phyloP scores from a whole-genome alignment of 2,329 filamentous ascomycete genomes.

The Fusarium musae region DNA sequence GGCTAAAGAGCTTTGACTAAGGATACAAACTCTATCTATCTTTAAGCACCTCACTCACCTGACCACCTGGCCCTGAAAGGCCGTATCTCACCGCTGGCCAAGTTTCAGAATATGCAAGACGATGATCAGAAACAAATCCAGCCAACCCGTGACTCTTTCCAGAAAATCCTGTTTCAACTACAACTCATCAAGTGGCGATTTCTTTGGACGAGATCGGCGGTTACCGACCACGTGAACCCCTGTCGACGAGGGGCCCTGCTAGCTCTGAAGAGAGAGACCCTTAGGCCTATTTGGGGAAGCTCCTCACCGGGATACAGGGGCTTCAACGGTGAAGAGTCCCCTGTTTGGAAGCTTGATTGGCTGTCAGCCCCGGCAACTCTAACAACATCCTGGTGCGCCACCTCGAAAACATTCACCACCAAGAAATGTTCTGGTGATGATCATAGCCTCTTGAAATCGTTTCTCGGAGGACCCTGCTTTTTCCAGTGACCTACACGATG shows the following conservation, averaged over 20 bases:
- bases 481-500: constrained; percentile 20
- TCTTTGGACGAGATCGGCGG: constrained; percentile 39
- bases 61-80: neutral
- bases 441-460: constrained; percentile 36
- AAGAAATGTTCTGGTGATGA: constrained; percentile 29
- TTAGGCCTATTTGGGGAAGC: constrained; percentile 26
- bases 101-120: constrained; percentile 41
- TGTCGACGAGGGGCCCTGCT: constrained; percentile 9
- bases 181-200: constrained; percentile 27
- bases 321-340: constrained; percentile 9
- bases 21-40: neutral
- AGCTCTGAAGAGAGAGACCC: constrained; percentile 14
- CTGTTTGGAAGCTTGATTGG: constrained; percentile 36
- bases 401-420: constrained; percentile 29
- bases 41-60: neutral
- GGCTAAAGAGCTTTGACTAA: constrained; percentile 3
- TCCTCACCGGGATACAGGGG: constrained; percentile 18
- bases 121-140: constrained; percentile 32
- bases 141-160: constrained; percentile 27
- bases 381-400: constrained; percentile 23
- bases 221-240: constrained; percentile 30
- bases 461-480: constrained; percentile 33
- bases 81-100: constrained; percentile 2
- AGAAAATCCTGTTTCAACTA: constrained; percentile 39
- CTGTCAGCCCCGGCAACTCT: constrained; percentile 7